A percentile compares a stretch with the other conserved stretches of the same genome.
These are phyloP conservation scores for Ormosia emarginata DNA, from an alignment of 306 rosid species.

Conservation along the genomic window DNA sequence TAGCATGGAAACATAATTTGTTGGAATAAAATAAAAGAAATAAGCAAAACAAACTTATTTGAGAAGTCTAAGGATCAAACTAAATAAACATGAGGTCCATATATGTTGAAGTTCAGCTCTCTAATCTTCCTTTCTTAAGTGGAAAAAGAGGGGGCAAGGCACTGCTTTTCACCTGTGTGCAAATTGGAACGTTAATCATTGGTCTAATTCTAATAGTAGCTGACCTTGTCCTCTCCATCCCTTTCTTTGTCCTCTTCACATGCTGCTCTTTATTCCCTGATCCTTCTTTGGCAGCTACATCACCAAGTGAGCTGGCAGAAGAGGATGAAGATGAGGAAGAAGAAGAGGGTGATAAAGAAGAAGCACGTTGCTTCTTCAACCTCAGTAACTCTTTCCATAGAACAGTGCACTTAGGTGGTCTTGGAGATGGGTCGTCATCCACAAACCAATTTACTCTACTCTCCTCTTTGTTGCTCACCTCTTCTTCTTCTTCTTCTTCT, in stretches of 20 bases:
- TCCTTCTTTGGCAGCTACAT: conserved; percentile 52
- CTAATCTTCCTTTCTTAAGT: conserved; percentile 75
- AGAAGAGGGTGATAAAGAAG: conserved; percentile 74
- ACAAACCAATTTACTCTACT: conserved; percentile 83
- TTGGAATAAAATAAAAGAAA: conserved; percentile 26
- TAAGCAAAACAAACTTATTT: conserved; percentile 40
- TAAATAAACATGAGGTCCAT: conserved; percentile 19
- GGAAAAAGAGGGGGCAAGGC: conserved; percentile 91
- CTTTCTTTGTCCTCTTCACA: conserved; percentile 76
- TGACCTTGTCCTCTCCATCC: conserved; percentile 89
- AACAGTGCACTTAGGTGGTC: conserved; percentile 98
- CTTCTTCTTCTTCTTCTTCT: conserved; percentile 35
- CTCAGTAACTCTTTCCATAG: conserved; percentile 93
- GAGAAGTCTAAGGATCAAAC: conserved; percentile 32
- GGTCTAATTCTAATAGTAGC: conserved; percentile 89
- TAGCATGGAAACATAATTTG: conserved; percentile 38
- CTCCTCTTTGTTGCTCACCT: conserved; percentile 47
- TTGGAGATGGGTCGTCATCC: conserved; percentile 97
- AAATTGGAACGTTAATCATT: conserved; percentile 91
- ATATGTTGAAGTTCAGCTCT: conserved; percentile 42
- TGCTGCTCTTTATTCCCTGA: conserved; percentile 51
- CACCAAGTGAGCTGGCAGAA: conserved; percentile 70
- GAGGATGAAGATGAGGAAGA: conserved; percentile 89
- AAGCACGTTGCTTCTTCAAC: conserved; percentile 94
- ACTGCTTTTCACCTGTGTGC: conserved; percentile 76